Percentiles rank a stretch among this genome's conserved stretches.
Evolutionary conservation across 495 filamentous ascomycete genomes (phyloP).

Genomic region (Geopyxis carbonaria): DNA sequence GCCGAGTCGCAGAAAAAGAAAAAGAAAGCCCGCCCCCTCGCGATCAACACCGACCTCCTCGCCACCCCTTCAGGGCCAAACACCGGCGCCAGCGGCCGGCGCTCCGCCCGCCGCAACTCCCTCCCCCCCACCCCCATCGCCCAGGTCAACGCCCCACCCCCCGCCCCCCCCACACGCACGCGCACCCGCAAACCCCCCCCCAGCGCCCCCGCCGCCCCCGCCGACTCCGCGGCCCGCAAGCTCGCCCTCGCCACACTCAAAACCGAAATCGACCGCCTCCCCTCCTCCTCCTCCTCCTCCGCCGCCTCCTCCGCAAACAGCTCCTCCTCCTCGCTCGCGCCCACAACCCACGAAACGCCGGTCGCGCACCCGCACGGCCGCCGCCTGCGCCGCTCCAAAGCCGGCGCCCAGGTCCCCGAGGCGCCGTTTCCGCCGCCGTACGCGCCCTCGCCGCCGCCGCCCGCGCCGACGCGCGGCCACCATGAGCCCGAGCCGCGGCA

Average conservation of each 20-base stretch:
- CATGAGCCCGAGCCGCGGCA: too few species aligned
- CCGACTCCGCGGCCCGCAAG: neutral
- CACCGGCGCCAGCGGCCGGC: neutral
- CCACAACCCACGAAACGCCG: too few species aligned
- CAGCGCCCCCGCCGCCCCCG: too few species aligned
- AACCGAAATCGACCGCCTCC: neutral
- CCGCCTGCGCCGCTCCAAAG: neutral
- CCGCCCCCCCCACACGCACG: neutral
- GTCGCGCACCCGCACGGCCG: neutral
- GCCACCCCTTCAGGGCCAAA: neutral
- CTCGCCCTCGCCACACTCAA: neutral
- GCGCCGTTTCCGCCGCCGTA: conserved; percentile 2
- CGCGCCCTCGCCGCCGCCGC: conserved; percentile 2
- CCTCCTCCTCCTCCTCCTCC: too few species aligned
- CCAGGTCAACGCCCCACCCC: neutral
- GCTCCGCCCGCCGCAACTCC: neutral
- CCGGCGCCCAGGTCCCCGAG: neutral
- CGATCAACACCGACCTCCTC: neutral
- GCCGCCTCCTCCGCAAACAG: too few species aligned
- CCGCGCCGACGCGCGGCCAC: neutral
- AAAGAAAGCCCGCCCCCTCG: neutral
- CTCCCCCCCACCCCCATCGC: neutral
- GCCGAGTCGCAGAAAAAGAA: conserved; percentile 2
- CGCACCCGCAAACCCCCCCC: neutral
- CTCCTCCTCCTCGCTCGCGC: too few species aligned